These are phyloP conservation scores for Penicillium sumatraense DNA, from an alignment of 2,329 filamentous ascomycete genomes.

Conservation along the genomic window DNA sequence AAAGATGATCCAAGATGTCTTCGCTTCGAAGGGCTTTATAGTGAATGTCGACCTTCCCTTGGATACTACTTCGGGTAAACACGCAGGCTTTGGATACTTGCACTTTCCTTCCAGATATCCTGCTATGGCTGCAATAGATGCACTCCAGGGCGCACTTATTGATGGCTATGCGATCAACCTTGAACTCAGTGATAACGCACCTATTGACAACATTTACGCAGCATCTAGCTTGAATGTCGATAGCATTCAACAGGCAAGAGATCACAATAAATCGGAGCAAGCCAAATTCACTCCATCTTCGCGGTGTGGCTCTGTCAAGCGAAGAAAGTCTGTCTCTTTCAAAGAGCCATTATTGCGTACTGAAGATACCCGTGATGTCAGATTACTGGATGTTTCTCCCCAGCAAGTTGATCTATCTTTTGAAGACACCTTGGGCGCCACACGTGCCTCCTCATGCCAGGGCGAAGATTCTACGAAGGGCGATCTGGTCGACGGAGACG, in stretches of 20 bases:
- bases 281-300: background rate
- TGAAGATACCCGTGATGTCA: background rate
- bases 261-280: background rate
- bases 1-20: constrained; percentile 40
- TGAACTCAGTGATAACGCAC: constrained; percentile 39
- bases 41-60: constrained; percentile 40
- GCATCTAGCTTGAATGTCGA: background rate
- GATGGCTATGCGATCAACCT: constrained; percentile 47
- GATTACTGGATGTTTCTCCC: background rate
- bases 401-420: constrained; percentile 38
- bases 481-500: constrained; percentile 4
- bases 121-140: constrained; percentile 41
- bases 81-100: constrained; percentile 48
- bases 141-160: constrained; percentile 41
- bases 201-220: constrained; percentile 18
- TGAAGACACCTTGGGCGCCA: constrained; percentile 35
- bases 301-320: background rate
- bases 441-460: constrained; percentile 41
- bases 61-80: constrained; percentile 37
- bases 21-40: constrained; percentile 43
- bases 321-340: constrained; percentile 24
- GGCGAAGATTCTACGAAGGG: constrained; percentile 18
- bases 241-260: background rate
- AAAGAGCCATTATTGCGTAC: constrained; percentile 2
- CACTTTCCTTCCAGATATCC: constrained; percentile 40